phyloP scores from a whole-genome alignment of 345 rosid species.

The Microcos paniculata region DNA sequence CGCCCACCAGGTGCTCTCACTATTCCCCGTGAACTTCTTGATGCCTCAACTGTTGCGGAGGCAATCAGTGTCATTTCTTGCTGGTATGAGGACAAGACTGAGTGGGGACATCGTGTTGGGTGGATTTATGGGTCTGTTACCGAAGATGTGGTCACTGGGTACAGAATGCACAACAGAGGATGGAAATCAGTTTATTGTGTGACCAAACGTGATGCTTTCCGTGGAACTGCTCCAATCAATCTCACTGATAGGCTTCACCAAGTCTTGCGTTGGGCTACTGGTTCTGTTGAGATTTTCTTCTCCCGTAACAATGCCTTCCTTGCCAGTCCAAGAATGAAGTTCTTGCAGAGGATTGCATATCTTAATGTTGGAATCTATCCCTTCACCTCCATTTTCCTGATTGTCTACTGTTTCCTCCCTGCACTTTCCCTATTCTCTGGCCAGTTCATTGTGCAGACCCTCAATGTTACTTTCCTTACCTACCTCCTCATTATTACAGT shows the following conservation, averaged over 20 bases:
- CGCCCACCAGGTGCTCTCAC: slow-evolving; percentile 96
- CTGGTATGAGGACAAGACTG: slow-evolving; percentile 99
- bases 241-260: slow-evolving; percentile 98
- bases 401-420: slow-evolving; percentile 96
- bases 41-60: slow-evolving; percentile 94
- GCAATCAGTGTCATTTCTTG: slow-evolving; percentile 97
- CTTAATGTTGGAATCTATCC: slow-evolving; percentile 97
- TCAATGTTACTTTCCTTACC: slow-evolving; percentile 78
- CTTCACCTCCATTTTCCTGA: slow-evolving; percentile 88
- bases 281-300: slow-evolving; percentile 96
- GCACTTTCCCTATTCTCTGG: slow-evolving; percentile 96
- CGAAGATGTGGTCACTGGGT: slow-evolving; percentile 97
- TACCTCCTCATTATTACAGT: slow-evolving; percentile 79
- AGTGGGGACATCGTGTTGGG: slow-evolving; percentile 96
- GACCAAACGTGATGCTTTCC: slow-evolving; percentile 93
- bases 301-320: slow-evolving; percentile 92
- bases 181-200: slow-evolving; percentile 99
- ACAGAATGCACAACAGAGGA: slow-evolving; percentile 96
- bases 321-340: slow-evolving; percentile 82
- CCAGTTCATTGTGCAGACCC: slow-evolving; percentile 84
- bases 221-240: slow-evolving; percentile 96
- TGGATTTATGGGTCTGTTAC: slow-evolving; percentile 99
- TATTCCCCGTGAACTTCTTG: slow-evolving; percentile 85
- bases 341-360: slow-evolving; percentile 91
- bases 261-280: slow-evolving; percentile 98